These are phyloP conservation scores for Clonostachys sp. DNA, from an alignment of 2,329 filamentous ascomycete species.

Conservation along the genomic window DNA sequence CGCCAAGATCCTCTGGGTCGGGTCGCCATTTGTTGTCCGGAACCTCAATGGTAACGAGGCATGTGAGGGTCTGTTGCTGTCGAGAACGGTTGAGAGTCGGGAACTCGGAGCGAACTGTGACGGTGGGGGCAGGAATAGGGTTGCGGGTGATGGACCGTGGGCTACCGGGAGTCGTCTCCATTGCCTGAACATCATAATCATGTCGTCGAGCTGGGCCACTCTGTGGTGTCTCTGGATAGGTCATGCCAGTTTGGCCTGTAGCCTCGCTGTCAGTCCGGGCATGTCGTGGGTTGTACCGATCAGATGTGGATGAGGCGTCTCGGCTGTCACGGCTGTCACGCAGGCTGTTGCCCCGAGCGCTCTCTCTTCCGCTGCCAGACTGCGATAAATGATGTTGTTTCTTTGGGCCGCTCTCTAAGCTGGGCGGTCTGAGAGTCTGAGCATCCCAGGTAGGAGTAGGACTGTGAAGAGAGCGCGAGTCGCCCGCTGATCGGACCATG, in stretches of 20 bases:
- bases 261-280: slow-evolving; percentile 74
- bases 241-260: slow-evolving; percentile 65
- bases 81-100: slow-evolving; percentile 88
- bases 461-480: slow-evolving; percentile 49
- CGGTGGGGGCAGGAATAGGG: slow-evolving; percentile 82
- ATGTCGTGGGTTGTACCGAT: slow-evolving; percentile 50
- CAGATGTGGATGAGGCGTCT: slow-evolving; percentile 33
- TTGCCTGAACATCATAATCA: slow-evolving; percentile 93
- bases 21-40: slow-evolving; percentile 88
- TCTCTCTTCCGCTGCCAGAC: slow-evolving; percentile 23
- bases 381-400: slow-evolving; percentile 22
- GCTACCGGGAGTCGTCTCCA: slow-evolving; percentile 80
- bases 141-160: slow-evolving; percentile 71
- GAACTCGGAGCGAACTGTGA: slow-evolving; percentile 96
- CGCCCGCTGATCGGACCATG: slow-evolving; percentile 78
- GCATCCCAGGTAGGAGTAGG: slow-evolving; percentile 67
- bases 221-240: slow-evolving; percentile 72
- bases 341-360: slow-evolving; percentile 28
- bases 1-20: slow-evolving; percentile 73
- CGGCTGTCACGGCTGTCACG: slow-evolving; percentile 38
- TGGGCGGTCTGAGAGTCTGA: slow-evolving; percentile 50
- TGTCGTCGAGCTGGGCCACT: slow-evolving; percentile 69
- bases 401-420: slow-evolving; percentile 34
- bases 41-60: slow-evolving; percentile 89
- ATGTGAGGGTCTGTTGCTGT: slow-evolving; percentile 92